Percentiles rank a stretch among this genome's conserved stretches.
These are phyloP conservation scores for Beverwykella pulmonaria DNA, from an alignment of 495 filamentous ascomycete genomes.

Conservation along the genomic window DNA sequence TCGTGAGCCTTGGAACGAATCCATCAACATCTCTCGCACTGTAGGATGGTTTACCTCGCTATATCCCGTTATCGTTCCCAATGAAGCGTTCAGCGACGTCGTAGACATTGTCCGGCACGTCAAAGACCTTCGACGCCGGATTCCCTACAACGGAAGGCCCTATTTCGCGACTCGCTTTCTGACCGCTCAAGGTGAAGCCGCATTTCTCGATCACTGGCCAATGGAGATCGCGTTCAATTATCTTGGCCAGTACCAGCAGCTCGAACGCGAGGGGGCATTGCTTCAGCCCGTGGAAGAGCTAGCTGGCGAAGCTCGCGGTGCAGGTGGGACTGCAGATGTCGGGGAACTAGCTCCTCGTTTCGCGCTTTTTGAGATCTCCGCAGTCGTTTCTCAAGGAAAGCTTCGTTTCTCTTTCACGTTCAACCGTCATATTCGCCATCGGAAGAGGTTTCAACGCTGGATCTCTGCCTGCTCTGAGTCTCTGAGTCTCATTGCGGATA, in stretches of 20 bases:
- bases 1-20: constrained; percentile 9
- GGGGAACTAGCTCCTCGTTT: constrained; percentile 1
- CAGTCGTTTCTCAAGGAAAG: neutral
- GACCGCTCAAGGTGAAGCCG: neutral
- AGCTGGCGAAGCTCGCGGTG: too few relatives aligned
- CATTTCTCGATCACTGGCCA: constrained; percentile 6
- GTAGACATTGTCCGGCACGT: neutral
- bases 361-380: constrained; percentile 10
- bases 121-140: constrained; percentile 6
- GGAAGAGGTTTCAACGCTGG: neutral
- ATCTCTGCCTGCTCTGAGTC: neutral
- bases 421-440: constrained; percentile 4
- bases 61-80: constrained; percentile 2
- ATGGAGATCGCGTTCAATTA: constrained; percentile 23
- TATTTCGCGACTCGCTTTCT: constrained; percentile 4
- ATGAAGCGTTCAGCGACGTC: neutral
- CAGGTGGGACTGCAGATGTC: neutral
- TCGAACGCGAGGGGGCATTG: constrained; percentile 8
- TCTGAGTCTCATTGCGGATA: neutral
- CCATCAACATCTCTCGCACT: constrained; percentile 10
- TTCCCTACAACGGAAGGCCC: constrained; percentile 10
- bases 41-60: constrained; percentile 27
- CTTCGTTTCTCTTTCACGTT: constrained; percentile 7
- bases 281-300: too few relatives aligned
- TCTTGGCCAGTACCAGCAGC: constrained; percentile 16